Evolutionary conservation across 2,329 filamentous ascomycete genomes (phyloP), one percentile per base, ranked within the genome.

Genomic region (Dactylellina drechsleri): DNA sequence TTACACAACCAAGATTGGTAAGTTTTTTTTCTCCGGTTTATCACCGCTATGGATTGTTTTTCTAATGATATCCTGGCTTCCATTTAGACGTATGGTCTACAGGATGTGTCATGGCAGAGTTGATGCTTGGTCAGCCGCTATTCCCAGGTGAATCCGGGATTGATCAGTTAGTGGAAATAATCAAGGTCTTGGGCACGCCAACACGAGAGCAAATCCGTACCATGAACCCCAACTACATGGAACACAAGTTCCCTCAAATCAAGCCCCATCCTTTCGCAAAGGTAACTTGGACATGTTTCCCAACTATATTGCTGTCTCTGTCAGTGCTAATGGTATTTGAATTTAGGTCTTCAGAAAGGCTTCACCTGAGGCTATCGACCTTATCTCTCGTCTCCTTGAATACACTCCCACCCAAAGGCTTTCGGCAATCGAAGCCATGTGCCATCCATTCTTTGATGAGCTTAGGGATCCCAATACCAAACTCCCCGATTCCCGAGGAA

Each of bases 151-250:
- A 99, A 83, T 99, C 95, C 56, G 95, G 95, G 77, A 99, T 99
- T 80, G 95, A 99, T 82, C 95, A 99, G 82, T 86, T 99, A 57
- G 95, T 99, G 53, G 95, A 99, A 84, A 99, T 99, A 82, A 99
- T 99, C 87, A 99, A 99, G 85, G 94, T 99, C 62, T 85, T 99
- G 76, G 95, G 95, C 74, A 99, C 95, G 16, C 95, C 95, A 16
- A 98, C 95, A 41, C 88, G 95, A 78, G 95, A 99, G 83, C 95
- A 99, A 83, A 99, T 99, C 81, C 92, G 95, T 79, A 99, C 95
- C 78, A 99, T 99, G 95, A 99, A 99, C 84, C 95, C 95, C 73
- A 99, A 99, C 84, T 99, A 99, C 84, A 99, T 99, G 95, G 95
- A 99, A 85, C 95, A 99, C 85, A 98, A 98, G 85, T 99, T 99